Base-by-base conservation (phyloP, 2,329 filamentous ascomycete species). In the Boeremia lycopersici region DNA sequence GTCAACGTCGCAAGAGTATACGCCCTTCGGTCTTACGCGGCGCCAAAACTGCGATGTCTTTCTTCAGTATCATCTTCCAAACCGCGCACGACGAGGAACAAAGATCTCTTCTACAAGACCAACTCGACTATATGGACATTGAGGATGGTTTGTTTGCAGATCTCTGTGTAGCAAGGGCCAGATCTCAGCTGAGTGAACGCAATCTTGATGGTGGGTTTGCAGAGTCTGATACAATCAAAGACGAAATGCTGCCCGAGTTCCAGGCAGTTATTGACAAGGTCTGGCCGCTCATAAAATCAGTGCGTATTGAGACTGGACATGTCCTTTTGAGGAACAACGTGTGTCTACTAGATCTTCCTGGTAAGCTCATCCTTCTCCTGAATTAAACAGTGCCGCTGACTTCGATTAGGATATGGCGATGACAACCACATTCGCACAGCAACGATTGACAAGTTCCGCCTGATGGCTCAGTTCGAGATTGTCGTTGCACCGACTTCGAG, bases 1-100 rank as follows among this genome's bases (percentile, higher is more conserved):
- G 25, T n/a, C 29, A 19, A 17, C 19, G 7, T 7, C 19, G 23
- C 8, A 53, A 19, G 30, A 25, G 9, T 13, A 44, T 33, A 23
- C 12, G 30, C n/a, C 29, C 41, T 4, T 25, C 11, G 13, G 6
- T 19, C 9, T 13, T 34, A 19, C 28, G 36, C 6, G 38, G 33
- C 12, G 53, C 49, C 2, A 41, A 8, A 28, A 60, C 59, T 9
- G 59, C 57, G 2, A 52, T 48, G 19, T 43, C 55, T 0, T 61
- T 59, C 25, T 62, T 62, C n/a, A 29, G 30, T 1, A 51, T 60
- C 46, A 52, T 62, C 11, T 59, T 60, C 33, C 15, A 59, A 17
- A 49, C 48, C 8, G 17, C 39, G 10, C 2, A 39, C 23, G 13
- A 38, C 26, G 8, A 17, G 10, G 5, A 9, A 1, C 2, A 12